Evolutionary conservation across 75 land plant species (phyloP).

Genomic region (Cunninghamia lanceolata): DNA sequence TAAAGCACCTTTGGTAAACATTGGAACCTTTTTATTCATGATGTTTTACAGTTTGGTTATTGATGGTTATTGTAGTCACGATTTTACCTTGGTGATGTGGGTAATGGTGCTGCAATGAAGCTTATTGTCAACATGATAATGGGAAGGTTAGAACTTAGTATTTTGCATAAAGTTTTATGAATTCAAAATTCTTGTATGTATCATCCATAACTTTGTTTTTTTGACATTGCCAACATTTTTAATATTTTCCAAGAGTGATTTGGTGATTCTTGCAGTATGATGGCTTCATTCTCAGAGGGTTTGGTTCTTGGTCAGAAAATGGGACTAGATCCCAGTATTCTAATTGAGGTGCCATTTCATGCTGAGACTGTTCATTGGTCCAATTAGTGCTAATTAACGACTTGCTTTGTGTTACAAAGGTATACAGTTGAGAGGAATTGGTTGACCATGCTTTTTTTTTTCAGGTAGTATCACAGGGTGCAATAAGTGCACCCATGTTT

Average conservation of each 20-base stretch:
- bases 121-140: conserved; percentile 96
- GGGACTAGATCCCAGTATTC: conserved; percentile 63
- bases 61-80: conserved; percentile 45
- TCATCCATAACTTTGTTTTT: not conserved
- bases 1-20: not conserved
- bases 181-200: not conserved
- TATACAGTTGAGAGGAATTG: not conserved
- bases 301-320: conserved; percentile 68
- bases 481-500: conserved; percentile 83
- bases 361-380: not conserved
- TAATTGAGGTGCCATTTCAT: conserved; percentile 48
- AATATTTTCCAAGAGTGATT: not conserved
- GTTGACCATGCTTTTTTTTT: not conserved
- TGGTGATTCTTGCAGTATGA: conserved; percentile 60
- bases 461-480: conserved; percentile 78
- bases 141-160: conserved; percentile 72
- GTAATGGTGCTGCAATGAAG: conserved; percentile 96
- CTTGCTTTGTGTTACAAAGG: not conserved
- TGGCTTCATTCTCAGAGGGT: conserved; percentile 96
- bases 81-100: conserved; percentile 86
- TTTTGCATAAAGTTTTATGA: not conserved
- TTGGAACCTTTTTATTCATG: not conserved
- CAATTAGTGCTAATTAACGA: not conserved
- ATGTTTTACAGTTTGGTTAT: not conserved
- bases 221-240: not conserved